Base-by-base conservation (phyloP, 2,329 filamentous ascomycete genomes). In the Ophiostoma tasmaniense region DNA sequence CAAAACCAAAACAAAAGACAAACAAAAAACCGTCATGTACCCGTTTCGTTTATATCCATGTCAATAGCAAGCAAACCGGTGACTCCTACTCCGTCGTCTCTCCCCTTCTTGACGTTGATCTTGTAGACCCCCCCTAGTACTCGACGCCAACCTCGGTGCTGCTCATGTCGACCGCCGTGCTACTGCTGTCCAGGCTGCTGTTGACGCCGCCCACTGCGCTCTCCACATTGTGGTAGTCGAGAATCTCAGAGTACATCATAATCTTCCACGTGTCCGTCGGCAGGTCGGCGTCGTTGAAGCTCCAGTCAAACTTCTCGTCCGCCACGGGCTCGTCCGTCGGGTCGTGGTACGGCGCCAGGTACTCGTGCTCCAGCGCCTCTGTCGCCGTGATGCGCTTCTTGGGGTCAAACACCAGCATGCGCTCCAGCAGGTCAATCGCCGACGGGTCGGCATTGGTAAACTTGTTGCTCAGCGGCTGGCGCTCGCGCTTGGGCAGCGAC, bases 201-300 rank as follows among this genome's bases (percentile, higher is more conserved):
- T 20, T 20, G 3, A 22, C 20, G 10, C 30, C 61, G 30, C 61
- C 20, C 33, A 37, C 17, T 14, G 55, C 79, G 72, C 45, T 37
- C 10, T 96, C 93, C 72, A 97, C 90, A 77, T 98, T 97, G 82
- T 98, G 95, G 81, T 97, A 98, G 80, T 98, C 93, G 75, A 98
- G 89, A 75, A 99, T 98, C 80, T 98, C 94, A 67, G 93, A 97
- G 77, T 84, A 97, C 95, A 99, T 99, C 95, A 98, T 99, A 78
- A 99, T 97, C 83, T 99, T 99, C 95, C 95, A 99, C n/a, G 93
- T 97, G 77, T 99, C 95, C 66, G 98, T 93, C 0, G 95, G 94
- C 69, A 99, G 83, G 77, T 99, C 95, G 65, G 94, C 95, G 75
- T 99, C 95, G 79, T 98, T 98, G 82, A 99, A 99, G 68, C 93